A percentile compares a stretch with the other conserved stretches of the same genome.
Evolutionary conservation across 257 asterid genomes (phyloP).

Genomic region (Solanum chiquidenum): DNA sequence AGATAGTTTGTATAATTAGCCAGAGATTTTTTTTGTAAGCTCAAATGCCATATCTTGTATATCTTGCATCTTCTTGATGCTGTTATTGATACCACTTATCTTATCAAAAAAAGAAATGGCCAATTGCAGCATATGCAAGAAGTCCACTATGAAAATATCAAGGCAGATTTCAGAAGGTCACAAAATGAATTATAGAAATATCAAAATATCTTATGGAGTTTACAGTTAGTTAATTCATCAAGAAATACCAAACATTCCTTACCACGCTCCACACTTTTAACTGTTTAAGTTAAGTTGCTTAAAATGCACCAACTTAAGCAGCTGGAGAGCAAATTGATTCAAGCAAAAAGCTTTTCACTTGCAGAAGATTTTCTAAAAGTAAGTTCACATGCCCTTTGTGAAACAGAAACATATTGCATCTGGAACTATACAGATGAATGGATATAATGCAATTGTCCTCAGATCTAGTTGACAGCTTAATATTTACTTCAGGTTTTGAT

Average conservation of each 20-base stretch:
- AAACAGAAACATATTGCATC: background rate
- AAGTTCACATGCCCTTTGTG: background rate
- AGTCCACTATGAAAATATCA: background rate
- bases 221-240: background rate
- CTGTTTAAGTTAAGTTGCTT: background rate
- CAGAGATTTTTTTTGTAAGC: too few relatives aligned
- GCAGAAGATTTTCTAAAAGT: background rate
- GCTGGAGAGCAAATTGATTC: background rate
- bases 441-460: background rate
- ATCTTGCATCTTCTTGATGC: too few relatives aligned
- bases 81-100: too few relatives aligned
- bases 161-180: background rate
- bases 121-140: background rate
- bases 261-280: background rate
- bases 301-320: background rate
- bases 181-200: background rate
- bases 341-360: background rate
- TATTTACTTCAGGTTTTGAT: background rate
- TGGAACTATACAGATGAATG: background rate
- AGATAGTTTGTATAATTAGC: too few relatives aligned
- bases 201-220: background rate
- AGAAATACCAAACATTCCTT: background rate
- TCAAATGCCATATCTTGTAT: too few relatives aligned
- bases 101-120: background rate
- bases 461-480: background rate